Conservation (phyloP, 2,329 filamentous ascomycete genomes). For the Dissoconium aciculare region DNA sequence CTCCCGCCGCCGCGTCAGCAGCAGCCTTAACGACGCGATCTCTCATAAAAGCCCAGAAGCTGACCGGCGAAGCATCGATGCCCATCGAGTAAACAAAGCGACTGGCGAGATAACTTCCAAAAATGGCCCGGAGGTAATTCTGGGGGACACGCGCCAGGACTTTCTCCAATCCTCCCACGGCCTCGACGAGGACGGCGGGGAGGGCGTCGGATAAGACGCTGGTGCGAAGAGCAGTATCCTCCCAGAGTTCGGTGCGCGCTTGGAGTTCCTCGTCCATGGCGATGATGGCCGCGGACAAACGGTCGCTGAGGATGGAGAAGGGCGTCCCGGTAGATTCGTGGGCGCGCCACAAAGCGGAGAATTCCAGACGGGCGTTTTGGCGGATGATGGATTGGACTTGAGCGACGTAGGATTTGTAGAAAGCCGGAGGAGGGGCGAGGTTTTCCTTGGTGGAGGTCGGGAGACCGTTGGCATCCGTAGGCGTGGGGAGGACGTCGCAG, state of each 20-base stretch:
- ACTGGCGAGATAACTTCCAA: slow-evolving; percentile 85
- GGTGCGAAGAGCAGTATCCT: slow-evolving; percentile 60
- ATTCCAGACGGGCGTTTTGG: slow-evolving; percentile 82
- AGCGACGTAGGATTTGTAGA: slow-evolving; percentile 88
- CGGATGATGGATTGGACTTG: slow-evolving; percentile 82
- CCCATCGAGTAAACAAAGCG: slow-evolving; percentile 95
- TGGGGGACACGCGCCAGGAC: slow-evolving; percentile 78
- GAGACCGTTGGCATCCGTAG: too few species aligned
- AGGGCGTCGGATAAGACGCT: slow-evolving; percentile 74
- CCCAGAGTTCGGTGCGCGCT: slow-evolving; percentile 81
- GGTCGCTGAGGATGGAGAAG: slow-evolving; percentile 80
- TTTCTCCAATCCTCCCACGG: slow-evolving; percentile 73
- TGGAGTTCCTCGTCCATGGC: slow-evolving; percentile 92
- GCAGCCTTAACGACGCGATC: slow-evolving; percentile 30
- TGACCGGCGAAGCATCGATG: slow-evolving; percentile 84
- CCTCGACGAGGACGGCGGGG: slow-evolving; percentile 65
- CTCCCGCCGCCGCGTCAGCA: too few species aligned
- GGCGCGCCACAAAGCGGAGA: slow-evolving; percentile 96
- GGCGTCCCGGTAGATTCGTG: slow-evolving; percentile 65
- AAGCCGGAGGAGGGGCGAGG: slow-evolving; percentile 64
- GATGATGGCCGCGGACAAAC: slow-evolving; percentile 84
- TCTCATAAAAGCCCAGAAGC: slow-evolving; percentile 81
- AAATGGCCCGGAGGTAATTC: slow-evolving; percentile 83
- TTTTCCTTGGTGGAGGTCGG: too few species aligned
- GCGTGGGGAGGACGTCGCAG: too few species aligned